These are phyloP conservation scores for Alternaria atra DNA, from an alignment of 2,329 filamentous ascomycete genomes.

Conservation along the genomic window DNA sequence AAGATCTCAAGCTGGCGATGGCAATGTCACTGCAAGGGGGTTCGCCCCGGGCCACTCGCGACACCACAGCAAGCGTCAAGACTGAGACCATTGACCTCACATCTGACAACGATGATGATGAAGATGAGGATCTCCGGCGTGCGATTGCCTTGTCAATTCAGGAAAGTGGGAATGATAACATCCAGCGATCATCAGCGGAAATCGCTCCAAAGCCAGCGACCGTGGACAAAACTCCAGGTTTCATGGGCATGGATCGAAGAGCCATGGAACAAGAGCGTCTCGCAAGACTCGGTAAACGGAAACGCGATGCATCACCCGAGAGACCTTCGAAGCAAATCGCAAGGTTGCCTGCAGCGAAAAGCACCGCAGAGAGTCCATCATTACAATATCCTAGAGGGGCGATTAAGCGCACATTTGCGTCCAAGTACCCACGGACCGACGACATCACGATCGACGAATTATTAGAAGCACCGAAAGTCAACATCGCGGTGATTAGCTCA, in stretches of 20 bases:
- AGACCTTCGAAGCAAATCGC: slow-evolving; percentile 36
- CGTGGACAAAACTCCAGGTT: neutral
- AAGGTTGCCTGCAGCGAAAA: neutral
- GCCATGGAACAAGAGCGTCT: slow-evolving; percentile 87
- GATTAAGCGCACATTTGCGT: slow-evolving; percentile 83
- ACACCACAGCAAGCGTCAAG: neutral
- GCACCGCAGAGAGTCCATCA: neutral
- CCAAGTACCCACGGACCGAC: slow-evolving; percentile 68
- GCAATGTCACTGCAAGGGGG: slow-evolving; percentile 41
- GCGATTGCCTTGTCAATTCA: slow-evolving; percentile 44
- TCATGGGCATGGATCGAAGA: slow-evolving; percentile 74
- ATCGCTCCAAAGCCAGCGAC: neutral
- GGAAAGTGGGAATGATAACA: slow-evolving; percentile 5
- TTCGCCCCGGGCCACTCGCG: neutral
- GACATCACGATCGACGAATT: slow-evolving; percentile 92
- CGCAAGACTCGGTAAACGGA: slow-evolving; percentile 68
- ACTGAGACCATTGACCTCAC: slow-evolving; percentile 27
- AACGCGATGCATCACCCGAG: slow-evolving; percentile 63
- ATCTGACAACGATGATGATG: slow-evolving; percentile 27
- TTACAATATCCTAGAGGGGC: slow-evolving; percentile 66
- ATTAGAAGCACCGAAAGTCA: slow-evolving; percentile 74
- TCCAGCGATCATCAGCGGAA: neutral
- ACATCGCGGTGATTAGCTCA: slow-evolving; percentile 83
- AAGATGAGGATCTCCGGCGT: slow-evolving; percentile 34
- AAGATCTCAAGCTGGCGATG: slow-evolving; percentile 39